These are phyloP conservation scores for Aspergillus pseudoterreus DNA, from an alignment of 2,329 filamentous ascomycete genomes.

Conservation along the genomic window DNA sequence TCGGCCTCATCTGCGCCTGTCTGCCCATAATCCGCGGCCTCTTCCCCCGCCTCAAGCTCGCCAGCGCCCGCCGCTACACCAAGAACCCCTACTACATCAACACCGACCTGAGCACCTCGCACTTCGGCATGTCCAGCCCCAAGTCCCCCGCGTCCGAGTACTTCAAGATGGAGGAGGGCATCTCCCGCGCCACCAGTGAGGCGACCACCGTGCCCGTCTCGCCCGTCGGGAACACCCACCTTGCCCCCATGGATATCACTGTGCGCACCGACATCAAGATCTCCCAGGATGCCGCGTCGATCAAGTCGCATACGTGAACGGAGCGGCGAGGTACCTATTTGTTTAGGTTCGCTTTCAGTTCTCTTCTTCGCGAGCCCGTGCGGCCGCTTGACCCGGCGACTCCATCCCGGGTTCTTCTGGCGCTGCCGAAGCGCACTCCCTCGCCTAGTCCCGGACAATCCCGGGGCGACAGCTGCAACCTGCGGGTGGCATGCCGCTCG, in stretches of 20 bases:
- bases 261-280: slow-evolving; percentile 31
- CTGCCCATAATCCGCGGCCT: slow-evolving; percentile 33
- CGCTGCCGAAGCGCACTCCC: no score
- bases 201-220: slow-evolving; percentile 10
- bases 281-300: slow-evolving; percentile 18
- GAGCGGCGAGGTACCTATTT: neutral
- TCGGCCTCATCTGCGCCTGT: slow-evolving; percentile 34
- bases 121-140: slow-evolving; percentile 20
- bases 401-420: no score
- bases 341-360: neutral
- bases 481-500: no score
- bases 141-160: slow-evolving; percentile 25
- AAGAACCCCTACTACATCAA: slow-evolving; percentile 24
- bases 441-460: no score
- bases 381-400: no score
- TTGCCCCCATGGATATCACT: slow-evolving; percentile 21
- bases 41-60: slow-evolving; percentile 25
- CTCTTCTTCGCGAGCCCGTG: no score
- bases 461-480: no score
- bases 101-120: slow-evolving; percentile 22
- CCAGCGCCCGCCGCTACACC: slow-evolving; percentile 17
- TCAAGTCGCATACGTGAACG: slow-evolving; percentile 7
- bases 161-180: slow-evolving; percentile 25
- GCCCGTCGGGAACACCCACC: slow-evolving; percentile 10
- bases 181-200: slow-evolving; percentile 13